Evolutionary conservation across 2,329 filamentous ascomycete genomes (phyloP), one percentile per base, ranked within the genome.

Genomic region (Alternaria novae-zelandiae): DNA sequence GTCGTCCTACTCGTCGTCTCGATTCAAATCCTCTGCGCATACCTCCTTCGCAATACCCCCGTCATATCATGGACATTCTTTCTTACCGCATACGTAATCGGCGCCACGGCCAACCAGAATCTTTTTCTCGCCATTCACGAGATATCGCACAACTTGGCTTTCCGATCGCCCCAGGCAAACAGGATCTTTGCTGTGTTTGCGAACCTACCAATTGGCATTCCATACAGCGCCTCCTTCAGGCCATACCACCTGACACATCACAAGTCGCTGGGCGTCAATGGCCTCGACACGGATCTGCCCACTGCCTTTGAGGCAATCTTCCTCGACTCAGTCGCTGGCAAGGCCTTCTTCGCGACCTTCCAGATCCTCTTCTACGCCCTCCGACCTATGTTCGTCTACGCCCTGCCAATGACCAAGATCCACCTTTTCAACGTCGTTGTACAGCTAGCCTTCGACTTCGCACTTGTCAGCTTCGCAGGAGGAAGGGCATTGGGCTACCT

Each of bases 321-420:
- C 79, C 90, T 99, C 74, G 92, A 99, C 84, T 97, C 94, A 8
- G 90, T 99, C 73, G 88, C 95, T 17, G 96, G 96, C 80, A 99
- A 99, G 83, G 91, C 96, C 70, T 99, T 99, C 85, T 99, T 99
- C 87, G 95, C 92, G 84, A 99, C 96, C 71, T 99, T 97, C 84
- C 96, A 99, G 83, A 97, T 99, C 81, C 88, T 99, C 79, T 99
- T 99, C 87, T 99, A 99, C 84, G 96, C 96, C 74, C 82, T 99
- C 54, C 92, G 96, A 15, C 96, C 96, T 65, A 97, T 98, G 91
- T 90, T 94, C 82, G 88, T 99, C 72, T 97, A 97, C 86, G 88
- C 89, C 73, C 87, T 98, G 6, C 93, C 95, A 41, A 88, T 98
- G 79, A 97, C 95, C 56, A 87, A 86, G 76, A 89, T 97, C 61